Conservation (phyloP, 768 basidiomycete species). For the Suillus subluteus region DNA sequence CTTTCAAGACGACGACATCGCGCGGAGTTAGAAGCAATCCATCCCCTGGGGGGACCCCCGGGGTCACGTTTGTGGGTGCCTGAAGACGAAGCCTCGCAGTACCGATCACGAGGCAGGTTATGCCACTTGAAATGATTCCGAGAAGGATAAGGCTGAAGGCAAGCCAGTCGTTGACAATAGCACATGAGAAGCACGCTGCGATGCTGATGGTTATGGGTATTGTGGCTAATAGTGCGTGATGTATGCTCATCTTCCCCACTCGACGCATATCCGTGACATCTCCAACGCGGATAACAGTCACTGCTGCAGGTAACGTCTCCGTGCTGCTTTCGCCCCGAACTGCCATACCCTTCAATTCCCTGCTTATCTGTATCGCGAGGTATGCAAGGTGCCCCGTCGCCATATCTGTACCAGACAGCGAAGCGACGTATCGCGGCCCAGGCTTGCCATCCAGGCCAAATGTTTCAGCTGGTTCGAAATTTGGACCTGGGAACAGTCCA, state of each 20-base stretch:
- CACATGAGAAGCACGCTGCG: conserved; percentile 28
- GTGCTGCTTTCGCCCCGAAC: conserved; percentile 15
- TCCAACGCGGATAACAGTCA: conserved; percentile 28
- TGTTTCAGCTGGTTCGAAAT: conserved; percentile 28
- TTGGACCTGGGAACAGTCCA: conserved; percentile 35
- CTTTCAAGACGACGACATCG: conserved; percentile 34
- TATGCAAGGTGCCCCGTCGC: conserved; percentile 34
- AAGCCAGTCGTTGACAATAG: conserved; percentile 33
- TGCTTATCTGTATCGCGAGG: conserved; percentile 25
- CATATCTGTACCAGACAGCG: conserved; percentile 34
- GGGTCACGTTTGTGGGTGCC: conserved; percentile 23
- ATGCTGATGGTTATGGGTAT: conserved; percentile 31
- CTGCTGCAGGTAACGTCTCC: conserved; percentile 20
- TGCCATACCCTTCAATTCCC: neutral
- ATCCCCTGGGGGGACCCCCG: conserved; percentile 33
- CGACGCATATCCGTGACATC: conserved; percentile 24
- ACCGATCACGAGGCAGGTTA: conserved; percentile 33
- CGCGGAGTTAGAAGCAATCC: conserved; percentile 31
- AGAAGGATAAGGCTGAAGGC: conserved; percentile 36
- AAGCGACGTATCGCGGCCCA: conserved; percentile 31
- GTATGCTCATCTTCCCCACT: conserved; percentile 9
- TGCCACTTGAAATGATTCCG: conserved; percentile 37
- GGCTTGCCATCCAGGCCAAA: conserved; percentile 33
- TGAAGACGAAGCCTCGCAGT: conserved; percentile 29
- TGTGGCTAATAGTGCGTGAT: conserved; percentile 22